Base-by-base conservation (phyloP, 2,329 filamentous ascomycete genomes). In the Metarhizium robertsii region DNA sequence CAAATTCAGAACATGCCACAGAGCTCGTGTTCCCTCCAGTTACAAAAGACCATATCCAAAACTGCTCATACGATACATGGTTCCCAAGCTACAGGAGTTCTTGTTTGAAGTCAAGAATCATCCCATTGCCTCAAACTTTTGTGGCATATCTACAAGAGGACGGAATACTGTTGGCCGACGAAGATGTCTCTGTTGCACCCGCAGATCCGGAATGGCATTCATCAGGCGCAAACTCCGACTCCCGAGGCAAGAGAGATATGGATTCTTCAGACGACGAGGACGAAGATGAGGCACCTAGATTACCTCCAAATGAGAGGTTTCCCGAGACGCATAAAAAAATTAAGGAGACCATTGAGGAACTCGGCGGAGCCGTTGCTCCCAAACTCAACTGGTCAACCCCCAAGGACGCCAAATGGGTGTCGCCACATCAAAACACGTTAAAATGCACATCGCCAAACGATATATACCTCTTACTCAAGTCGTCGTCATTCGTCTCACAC, bases 381-480 rank as follows among this genome's bases (percentile, higher is more conserved):
- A 99, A 99, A 71, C 76, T 99, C 50, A 97, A 97, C 74, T 99
- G 94, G 94, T 96, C 92, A 6, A 86, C 91, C 4, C 94, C 94
- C 4, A 96, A 96, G 70, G 94, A 99, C 67, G 94, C 94, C 8
- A 90, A 88, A 25, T 96, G 91, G 87, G 96, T 99, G 70, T 84
- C 80, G 72, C 85, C 72, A 73, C 68, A 92, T 79, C 71, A 85
- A 64, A 99, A 99, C 71, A 95, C 89, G 50, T 87, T 96, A 73
- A 90, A 95, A 70, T 99, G 94, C 71, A 85, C 84, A 4, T 85
- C 84, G 0, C 84, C 94, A 2, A 95, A 94, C 68, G 94, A 99
- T 65, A 83, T 99, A 48, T 99, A 97, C 67, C 79, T 97, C 16
- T 80, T 99, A 1, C 79, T 99, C 14, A 99, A 99, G 74, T 92